Percentiles rank a stretch among this genome's conserved stretches.
Conservation (phyloP, 768 basidiomycete genomes). For the Cystobasidium onofrii region DNA sequence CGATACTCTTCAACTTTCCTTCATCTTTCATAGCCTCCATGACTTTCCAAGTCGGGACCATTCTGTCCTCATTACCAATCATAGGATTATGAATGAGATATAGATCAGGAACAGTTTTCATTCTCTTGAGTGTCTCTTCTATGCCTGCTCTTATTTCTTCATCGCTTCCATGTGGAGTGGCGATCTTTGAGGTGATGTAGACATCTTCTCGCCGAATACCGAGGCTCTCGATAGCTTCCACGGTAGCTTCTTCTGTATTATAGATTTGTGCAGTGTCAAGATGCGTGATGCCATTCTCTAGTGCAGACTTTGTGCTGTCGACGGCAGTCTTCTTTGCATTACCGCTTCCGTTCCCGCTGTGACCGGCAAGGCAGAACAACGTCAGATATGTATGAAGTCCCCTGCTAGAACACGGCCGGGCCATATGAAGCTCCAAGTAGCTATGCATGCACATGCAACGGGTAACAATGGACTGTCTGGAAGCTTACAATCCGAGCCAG, state of each 20-base stretch:
- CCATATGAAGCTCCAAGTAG: too few relatives aligned
- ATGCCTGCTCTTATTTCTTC: constrained; percentile 11
- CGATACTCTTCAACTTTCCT: constrained; percentile 43
- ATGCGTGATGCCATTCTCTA: constrained; percentile 42
- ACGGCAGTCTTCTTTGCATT: constrained; percentile 36
- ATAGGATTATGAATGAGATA: constrained; percentile 43
- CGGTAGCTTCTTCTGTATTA: constrained; percentile 42
- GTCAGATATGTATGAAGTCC: too few relatives aligned
- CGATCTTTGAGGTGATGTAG: constrained; percentile 40
- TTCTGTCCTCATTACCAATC: constrained; percentile 25
- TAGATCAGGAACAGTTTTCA: constrained; percentile 42
- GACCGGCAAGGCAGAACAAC: background rate
- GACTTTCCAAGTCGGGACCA: constrained; percentile 38
- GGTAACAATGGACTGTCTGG: too few relatives aligned
- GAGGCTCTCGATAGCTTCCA: constrained; percentile 34
- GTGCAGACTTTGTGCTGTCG: constrained; percentile 35
- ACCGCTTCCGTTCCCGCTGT: constrained; percentile 36
- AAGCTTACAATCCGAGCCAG: constrained; percentile 44
- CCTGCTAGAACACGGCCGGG: too few relatives aligned
- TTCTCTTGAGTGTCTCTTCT: constrained; percentile 41
- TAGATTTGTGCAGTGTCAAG: constrained; percentile 44
- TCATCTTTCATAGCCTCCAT: constrained; percentile 41
- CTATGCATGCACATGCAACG: too few relatives aligned
- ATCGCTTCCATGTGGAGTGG: background rate
- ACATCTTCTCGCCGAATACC: constrained; percentile 36